These are phyloP conservation scores for Capillidium rhysosporum DNA, from an alignment of 371 early-diverging fungal species.

Conservation along the genomic window DNA sequence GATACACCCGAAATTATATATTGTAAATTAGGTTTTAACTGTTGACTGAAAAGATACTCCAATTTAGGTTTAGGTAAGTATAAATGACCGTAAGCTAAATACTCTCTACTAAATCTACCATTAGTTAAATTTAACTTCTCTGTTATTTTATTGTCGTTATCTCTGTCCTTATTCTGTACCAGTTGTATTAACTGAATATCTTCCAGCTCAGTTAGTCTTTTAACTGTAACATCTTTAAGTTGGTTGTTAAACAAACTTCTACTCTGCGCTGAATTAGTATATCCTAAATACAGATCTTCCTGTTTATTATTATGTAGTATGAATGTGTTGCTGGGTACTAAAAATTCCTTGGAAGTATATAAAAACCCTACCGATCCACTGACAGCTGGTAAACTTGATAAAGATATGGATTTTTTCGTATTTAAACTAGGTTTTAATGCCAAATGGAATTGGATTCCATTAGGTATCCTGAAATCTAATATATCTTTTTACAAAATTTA, in stretches of 20 bases:
- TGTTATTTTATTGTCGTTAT: background rate
- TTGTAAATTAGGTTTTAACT: conserved; percentile 33
- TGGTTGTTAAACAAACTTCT: background rate
- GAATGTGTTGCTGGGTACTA: conserved; percentile 33
- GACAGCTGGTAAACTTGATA: conserved; percentile 36
- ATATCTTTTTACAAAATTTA: conserved; percentile 19
- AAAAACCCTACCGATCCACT: conserved; percentile 66
- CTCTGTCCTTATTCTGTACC: background rate
- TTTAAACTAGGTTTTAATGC: conserved; percentile 52
- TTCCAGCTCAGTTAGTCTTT: background rate
- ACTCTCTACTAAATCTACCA: conserved; percentile 8
- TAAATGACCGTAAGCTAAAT: conserved; percentile 47
- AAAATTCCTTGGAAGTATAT: conserved; percentile 46
- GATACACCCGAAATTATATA: conserved; percentile 51
- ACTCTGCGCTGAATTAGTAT: background rate
- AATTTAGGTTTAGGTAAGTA: conserved; percentile 54
- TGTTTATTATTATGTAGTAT: conserved; percentile 32
- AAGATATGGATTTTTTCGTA: conserved; percentile 52
- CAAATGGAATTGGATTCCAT: conserved; percentile 41
- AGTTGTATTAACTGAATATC: background rate
- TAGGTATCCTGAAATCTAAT: conserved; percentile 55
- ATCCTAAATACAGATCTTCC: conserved; percentile 11
- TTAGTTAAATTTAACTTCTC: background rate
- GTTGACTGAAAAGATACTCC: conserved; percentile 48
- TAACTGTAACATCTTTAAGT: background rate